Conservation (phyloP, 139 green algal species). For the Dunaliella sp. region DNA sequence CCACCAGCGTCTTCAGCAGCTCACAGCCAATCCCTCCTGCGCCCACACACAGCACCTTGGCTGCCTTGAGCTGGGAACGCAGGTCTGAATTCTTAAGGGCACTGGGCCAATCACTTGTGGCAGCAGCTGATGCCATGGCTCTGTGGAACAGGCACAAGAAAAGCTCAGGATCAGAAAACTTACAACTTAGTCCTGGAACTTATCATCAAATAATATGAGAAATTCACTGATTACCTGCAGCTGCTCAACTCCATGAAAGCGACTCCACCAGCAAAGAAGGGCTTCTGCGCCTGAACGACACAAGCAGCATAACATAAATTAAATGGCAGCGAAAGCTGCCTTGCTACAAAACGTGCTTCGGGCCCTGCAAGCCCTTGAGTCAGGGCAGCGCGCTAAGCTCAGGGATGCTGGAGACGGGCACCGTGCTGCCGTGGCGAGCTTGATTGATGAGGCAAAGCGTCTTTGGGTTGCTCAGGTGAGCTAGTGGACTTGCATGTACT, state of each 20-base stretch:
- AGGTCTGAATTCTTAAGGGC: neutral
- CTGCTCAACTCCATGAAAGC: too few relatives aligned
- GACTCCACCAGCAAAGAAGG: too few relatives aligned
- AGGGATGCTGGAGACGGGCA: neutral
- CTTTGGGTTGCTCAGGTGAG: neutral
- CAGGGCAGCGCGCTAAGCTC: neutral
- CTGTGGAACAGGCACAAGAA: too few relatives aligned
- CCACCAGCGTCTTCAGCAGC: constrained; percentile 95
- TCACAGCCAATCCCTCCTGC: constrained; percentile 98
- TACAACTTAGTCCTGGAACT: too few relatives aligned
- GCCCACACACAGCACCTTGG: constrained; percentile 87
- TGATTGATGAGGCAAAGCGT: neutral
- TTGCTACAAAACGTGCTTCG: neutral
- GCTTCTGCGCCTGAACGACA: too few relatives aligned
- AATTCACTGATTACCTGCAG: too few relatives aligned
- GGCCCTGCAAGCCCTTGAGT: neutral
- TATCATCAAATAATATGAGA: too few relatives aligned
- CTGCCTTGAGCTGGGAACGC: constrained; percentile 4
- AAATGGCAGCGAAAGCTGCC: neutral
- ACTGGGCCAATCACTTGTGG: neutral
- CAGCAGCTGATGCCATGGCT: too few relatives aligned
- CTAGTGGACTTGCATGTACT: too few relatives aligned
- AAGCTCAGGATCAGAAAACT: too few relatives aligned
- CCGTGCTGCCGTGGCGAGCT: neutral
- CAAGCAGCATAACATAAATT: too few relatives aligned